Conservation (phyloP, 2,329 filamentous ascomycete genomes). For the Colletotrichum horii region DNA sequence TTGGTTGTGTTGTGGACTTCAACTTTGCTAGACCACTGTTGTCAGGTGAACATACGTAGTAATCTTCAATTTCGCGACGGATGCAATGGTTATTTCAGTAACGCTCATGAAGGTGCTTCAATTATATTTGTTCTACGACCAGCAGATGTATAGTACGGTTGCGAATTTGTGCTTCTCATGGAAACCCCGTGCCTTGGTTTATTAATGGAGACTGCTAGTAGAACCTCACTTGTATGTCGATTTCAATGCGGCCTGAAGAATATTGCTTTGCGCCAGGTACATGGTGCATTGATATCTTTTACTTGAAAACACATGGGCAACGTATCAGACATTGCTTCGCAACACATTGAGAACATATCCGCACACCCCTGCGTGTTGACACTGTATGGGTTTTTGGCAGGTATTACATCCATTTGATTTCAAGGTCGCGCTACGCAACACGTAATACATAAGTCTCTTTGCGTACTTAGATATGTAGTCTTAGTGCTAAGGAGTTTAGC, state of each 20-base stretch:
- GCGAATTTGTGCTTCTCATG: neutral
- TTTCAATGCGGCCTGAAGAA: neutral
- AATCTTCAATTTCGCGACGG: neutral
- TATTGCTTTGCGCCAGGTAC: rapidly evolving
- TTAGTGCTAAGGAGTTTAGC: neutral
- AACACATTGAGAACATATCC: neutral
- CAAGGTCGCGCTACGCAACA: neutral
- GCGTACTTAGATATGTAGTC: neutral
- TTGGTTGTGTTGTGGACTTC: neutral
- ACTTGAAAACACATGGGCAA: neutral
- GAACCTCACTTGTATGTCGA: neutral
- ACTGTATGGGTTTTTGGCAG: neutral
- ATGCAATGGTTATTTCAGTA: neutral
- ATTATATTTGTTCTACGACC: neutral
- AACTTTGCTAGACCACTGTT: neutral
- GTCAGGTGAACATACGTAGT: neutral
- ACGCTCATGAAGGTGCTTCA: neutral
- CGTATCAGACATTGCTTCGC: neutral
- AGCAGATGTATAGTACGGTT: neutral
- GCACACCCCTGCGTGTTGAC: neutral
- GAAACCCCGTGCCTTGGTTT: neutral
- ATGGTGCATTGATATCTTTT: rapidly evolving
- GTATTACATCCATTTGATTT: neutral
- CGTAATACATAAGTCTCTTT: neutral
- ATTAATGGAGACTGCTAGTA: neutral